A percentile compares a stretch with the other conserved stretches of the same genome.
Conservation (phyloP, 345 rosid species). For the Dipteronia sinensis region DNA sequence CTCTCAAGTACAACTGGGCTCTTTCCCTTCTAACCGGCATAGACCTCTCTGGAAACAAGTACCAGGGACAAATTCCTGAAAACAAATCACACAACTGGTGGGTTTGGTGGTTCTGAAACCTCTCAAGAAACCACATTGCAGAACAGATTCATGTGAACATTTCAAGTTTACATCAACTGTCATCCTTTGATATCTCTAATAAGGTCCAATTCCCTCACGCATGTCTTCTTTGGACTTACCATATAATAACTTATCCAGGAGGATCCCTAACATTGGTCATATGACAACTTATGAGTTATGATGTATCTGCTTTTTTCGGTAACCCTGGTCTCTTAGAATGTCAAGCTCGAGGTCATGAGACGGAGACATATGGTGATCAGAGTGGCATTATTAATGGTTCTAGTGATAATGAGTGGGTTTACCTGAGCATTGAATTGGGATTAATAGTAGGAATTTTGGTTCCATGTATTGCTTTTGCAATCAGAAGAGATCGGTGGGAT, state of each 20-base stretch:
- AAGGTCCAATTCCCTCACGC: constrained; percentile 46
- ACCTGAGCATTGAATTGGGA: neutral
- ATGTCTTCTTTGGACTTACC: constrained; percentile 43
- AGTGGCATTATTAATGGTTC: too few species aligned
- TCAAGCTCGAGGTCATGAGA: too few species aligned
- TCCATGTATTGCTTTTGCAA: neutral
- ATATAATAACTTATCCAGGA: constrained; percentile 35
- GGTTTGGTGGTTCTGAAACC: constrained; percentile 40
- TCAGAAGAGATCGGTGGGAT: neutral
- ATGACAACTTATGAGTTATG: constrained; percentile 41
- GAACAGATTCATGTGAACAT: constrained; percentile 38
- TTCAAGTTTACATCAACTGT: constrained; percentile 36
- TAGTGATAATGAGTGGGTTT: neutral
- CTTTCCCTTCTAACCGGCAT: constrained; percentile 50
- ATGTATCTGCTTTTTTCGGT: constrained; percentile 34
- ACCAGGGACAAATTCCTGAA: constrained; percentile 39
- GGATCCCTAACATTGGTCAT: constrained; percentile 37
- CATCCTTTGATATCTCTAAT: constrained; percentile 50
- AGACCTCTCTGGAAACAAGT: constrained; percentile 42
- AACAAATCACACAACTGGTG: constrained; percentile 31
- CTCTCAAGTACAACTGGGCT: constrained; percentile 34
- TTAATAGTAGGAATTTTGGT: neutral
- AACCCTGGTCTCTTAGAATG: constrained; percentile 33
- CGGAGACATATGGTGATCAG: too few species aligned
- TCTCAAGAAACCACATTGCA: constrained; percentile 35